Evolutionary conservation across 2,329 filamentous ascomycete species (phyloP).

Genomic region (Orbilia javanica): DNA sequence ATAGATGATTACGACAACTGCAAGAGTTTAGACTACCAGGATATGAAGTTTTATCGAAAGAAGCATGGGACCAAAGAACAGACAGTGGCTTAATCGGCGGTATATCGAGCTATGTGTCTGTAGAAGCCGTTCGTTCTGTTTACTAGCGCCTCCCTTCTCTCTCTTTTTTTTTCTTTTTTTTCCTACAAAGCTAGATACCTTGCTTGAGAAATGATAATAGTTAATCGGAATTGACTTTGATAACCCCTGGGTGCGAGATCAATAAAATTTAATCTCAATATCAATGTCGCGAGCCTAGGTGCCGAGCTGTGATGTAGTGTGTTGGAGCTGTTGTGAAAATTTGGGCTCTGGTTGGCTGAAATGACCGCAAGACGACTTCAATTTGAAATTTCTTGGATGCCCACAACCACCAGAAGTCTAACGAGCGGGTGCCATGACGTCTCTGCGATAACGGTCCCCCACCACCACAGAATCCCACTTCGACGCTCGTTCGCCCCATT

Average conservation of each 20-base stretch:
- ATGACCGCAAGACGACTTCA: constrained; percentile 16
- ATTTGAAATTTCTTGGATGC: constrained; percentile 44
- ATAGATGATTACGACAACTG: background rate
- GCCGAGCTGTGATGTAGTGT: background rate
- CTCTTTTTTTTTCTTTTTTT: too few relatives aligned
- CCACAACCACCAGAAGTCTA: constrained; percentile 19
- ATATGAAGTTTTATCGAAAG: background rate
- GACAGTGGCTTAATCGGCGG: constrained; percentile 2
- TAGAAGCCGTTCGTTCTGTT: constrained; percentile 27
- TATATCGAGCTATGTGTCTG: background rate
- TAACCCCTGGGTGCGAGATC: too few relatives aligned
- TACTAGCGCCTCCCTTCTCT: constrained; percentile 35
- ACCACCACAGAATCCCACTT: constrained; percentile 1
- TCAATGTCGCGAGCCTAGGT: background rate
- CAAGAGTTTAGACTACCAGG: background rate
- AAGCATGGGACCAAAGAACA: background rate
- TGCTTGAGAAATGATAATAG: constrained; percentile 6
- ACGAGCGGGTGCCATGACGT: constrained; percentile 33
- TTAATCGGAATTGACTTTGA: background rate
- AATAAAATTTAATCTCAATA: too few relatives aligned
- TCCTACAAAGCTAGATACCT: constrained; percentile 26
- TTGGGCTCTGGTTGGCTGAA: constrained; percentile 44
- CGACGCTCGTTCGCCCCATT: constrained; percentile 29
- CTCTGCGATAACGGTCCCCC: constrained; percentile 40
- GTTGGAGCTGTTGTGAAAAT: constrained; percentile 45